Evolutionary conservation across 306 rosid genomes (phyloP), one percentile per base, ranked within the genome.

Genomic region (Trichosanthes truncata): DNA sequence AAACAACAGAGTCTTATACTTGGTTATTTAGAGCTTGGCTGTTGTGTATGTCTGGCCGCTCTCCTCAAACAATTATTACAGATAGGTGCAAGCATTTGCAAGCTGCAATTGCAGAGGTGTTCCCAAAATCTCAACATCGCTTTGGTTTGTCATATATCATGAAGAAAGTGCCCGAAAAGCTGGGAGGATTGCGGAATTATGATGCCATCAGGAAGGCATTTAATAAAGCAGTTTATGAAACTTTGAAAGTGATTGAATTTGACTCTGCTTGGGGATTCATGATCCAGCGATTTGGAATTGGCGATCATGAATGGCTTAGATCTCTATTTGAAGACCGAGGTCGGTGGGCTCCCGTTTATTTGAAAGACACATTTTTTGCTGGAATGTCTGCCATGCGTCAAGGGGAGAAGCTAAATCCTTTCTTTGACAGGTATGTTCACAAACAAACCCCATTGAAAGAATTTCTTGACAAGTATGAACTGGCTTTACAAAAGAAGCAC

Each of bases 361-460:
- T 89, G 82, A 94, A 94, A 84, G 98, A 92, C 82, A 88, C 83
- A 9, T 86, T 55, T 84, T 91, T 92, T 79, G 91, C 91, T 43
- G 98, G 97, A 69, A 86, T 92, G 91, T 88, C 89, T 4, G 84
- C 90, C 55, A 74, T 96, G 78, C 90, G 75, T 62, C 88, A 86
- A 29, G 87, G 89, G 78, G 98, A 94, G 87, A 84, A 81, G 66
- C 59, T 87, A 61, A 80, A 57, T 83, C 98, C 98, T 0, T 91
- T 91, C 82, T 94, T 94, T 33, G 90, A 91, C 71, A 91, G 83
- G 82, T 94, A 91, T 49, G 93, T 94, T 82, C 97, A 92, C 85
- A 94, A 91, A 83, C 97, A 94, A 72, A 94, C 98, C 60, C 93
- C 97, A 40, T 85, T 92, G 81, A 94, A 94, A 83, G 98, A 94